A percentile compares a stretch with the other conserved stretches of the same genome.
Evolutionary conservation across 805 yeast genomes (phyloP).

Genomic region (Kurtzmaniella fragi): DNA sequence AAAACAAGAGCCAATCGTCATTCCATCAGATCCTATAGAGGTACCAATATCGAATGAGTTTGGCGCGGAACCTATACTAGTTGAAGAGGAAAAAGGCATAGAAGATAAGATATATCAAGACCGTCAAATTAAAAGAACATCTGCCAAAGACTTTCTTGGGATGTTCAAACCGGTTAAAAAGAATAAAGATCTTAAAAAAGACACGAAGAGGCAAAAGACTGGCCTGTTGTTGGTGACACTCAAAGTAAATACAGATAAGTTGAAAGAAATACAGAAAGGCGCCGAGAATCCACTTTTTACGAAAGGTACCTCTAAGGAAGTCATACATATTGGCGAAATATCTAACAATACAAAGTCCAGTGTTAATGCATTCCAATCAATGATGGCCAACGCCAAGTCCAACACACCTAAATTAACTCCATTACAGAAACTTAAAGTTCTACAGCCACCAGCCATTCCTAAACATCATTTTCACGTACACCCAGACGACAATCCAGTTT

Average conservation of each 20-base stretch:
- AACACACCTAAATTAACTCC: constrained; percentile 22
- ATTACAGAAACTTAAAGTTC: constrained; percentile 24
- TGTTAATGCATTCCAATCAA: constrained; percentile 26
- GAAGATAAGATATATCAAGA: constrained; percentile 17
- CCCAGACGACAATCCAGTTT: not conserved
- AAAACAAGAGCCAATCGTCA: constrained; percentile 1
- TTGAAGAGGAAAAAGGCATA: constrained; percentile 6
- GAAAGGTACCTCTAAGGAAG: too few species aligned
- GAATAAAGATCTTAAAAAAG: not conserved
- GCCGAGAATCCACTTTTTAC: constrained; percentile 11
- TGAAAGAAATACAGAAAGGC: constrained; percentile 6
- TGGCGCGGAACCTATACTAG: not conserved
- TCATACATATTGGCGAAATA: too few species aligned
- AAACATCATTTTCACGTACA: constrained; percentile 29
- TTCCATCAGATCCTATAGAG: too few species aligned
- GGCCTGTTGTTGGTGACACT: constrained; percentile 13
- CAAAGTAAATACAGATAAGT: constrained; percentile 15
- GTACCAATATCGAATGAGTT: not conserved
- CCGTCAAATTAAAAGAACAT: constrained; percentile 14
- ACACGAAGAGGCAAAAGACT: not conserved
- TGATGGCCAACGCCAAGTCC: constrained; percentile 32
- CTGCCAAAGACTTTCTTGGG: constrained; percentile 45
- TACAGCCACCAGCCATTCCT: constrained; percentile 26
- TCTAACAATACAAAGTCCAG: constrained; percentile 10
- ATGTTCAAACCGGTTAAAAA: constrained; percentile 31